phyloP scores from a whole-genome alignment of 805 yeast species.

The Brettanomyces anomalus region DNA sequence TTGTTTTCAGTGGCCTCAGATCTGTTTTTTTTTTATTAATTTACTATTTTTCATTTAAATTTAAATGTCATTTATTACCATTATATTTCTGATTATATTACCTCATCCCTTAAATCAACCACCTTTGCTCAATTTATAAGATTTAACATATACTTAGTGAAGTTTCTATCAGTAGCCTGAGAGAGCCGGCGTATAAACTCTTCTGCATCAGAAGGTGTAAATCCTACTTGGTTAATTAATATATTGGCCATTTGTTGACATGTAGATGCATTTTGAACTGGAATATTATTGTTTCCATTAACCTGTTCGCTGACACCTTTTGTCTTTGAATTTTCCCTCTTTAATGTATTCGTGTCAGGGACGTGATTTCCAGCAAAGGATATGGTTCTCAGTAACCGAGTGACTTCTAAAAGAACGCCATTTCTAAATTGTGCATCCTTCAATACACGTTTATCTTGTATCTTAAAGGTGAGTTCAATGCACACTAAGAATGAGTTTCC shows the following conservation, averaged over 20 bases:
- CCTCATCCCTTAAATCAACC: too few relatives aligned
- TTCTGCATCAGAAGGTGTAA: constrained; percentile 49
- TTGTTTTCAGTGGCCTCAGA: too few relatives aligned
- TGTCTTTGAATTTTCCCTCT: constrained; percentile 6
- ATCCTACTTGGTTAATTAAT: constrained; percentile 48
- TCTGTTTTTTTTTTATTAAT: too few relatives aligned
- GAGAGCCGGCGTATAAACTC: constrained; percentile 57
- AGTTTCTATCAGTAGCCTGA: constrained; percentile 47
- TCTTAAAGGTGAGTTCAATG: constrained; percentile 75
- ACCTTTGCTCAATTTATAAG: too few relatives aligned
- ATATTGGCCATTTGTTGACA: constrained; percentile 21
- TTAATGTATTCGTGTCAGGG: constrained; percentile 21
- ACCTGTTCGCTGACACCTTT: constrained; percentile 16
- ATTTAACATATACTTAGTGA: constrained; percentile 58
- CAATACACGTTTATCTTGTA: constrained; percentile 42
- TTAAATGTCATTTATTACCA: too few relatives aligned
- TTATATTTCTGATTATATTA: too few relatives aligned
- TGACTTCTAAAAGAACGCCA: constrained; percentile 59
- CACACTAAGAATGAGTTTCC: constrained; percentile 57
- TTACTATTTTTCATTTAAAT: too few relatives aligned
- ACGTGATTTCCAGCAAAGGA: constrained; percentile 28
- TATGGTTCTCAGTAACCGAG: constrained; percentile 58
- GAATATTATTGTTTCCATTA: constrained; percentile 12
- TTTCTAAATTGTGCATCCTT: constrained; percentile 75
- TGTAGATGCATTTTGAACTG: constrained; percentile 19